Evolutionary conservation across 257 asterid genomes (phyloP).

Genomic region (Cordia subcordata): DNA sequence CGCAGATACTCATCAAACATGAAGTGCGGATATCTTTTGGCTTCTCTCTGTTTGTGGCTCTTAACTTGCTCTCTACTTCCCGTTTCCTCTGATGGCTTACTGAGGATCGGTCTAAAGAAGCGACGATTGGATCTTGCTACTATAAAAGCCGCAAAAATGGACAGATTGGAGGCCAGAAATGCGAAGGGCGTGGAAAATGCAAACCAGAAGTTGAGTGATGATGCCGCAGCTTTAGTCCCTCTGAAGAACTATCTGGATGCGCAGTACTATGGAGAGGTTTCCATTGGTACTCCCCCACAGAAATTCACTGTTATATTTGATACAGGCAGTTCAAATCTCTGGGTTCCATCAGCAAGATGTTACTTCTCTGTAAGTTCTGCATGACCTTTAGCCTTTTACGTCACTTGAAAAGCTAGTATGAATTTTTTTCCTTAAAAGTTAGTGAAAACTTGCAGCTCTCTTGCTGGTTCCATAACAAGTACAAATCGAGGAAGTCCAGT

Average conservation of each 20-base stretch:
- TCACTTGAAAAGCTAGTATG: background rate
- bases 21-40: slow-evolving; percentile 42
- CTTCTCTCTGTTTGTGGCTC: slow-evolving; percentile 42
- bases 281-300: slow-evolving; percentile 92
- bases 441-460: slow-evolving; percentile 50
- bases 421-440: background rate
- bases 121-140: slow-evolving; percentile 38
- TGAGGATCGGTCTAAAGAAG: slow-evolving; percentile 64
- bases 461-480: slow-evolving; percentile 78
- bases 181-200: slow-evolving; percentile 36
- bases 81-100: slow-evolving; percentile 43
- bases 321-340: slow-evolving; percentile 93
- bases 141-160: slow-evolving; percentile 53
- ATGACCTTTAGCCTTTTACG: background rate
- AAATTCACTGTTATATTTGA: slow-evolving; percentile 81
- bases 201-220: slow-evolving; percentile 10
- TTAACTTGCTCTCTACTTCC: slow-evolving; percentile 41
- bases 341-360: slow-evolving; percentile 96
- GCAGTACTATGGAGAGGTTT: slow-evolving; percentile 87
- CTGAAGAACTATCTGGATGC: slow-evolving; percentile 90
- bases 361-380: slow-evolving; percentile 75
- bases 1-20: slow-evolving; percentile 25
- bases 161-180: slow-evolving; percentile 34
- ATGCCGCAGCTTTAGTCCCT: slow-evolving; percentile 43
- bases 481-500: slow-evolving; percentile 64